A percentile compares a stretch with the other conserved stretches of the same genome.
These are phyloP conservation scores for Blastocystis sp. DNA, from an alignment of 352 stramenopile species.

Conservation along the genomic window DNA sequence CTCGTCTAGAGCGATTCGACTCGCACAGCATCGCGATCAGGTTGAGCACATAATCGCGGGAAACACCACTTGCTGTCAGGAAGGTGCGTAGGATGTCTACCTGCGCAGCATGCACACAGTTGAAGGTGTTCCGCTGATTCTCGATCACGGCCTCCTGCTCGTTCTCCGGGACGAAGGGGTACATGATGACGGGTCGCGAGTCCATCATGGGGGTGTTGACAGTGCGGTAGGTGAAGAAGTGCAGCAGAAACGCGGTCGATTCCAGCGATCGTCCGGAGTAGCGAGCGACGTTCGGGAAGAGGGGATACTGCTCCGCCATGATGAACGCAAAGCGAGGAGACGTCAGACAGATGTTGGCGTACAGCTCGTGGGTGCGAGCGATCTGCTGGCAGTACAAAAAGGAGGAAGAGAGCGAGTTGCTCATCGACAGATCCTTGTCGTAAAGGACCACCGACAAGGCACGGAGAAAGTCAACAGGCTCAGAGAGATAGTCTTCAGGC, in stretches of 20 bases:
- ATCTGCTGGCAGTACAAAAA: not conserved
- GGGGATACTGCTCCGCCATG: not conserved
- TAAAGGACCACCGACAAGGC: not conserved
- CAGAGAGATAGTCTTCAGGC: not conserved
- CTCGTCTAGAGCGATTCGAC: not conserved
- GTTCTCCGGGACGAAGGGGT: not conserved
- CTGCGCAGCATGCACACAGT: not conserved
- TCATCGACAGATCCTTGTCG: not conserved
- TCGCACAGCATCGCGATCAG: not conserved
- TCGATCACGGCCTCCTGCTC: not conserved
- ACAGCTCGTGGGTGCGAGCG: not conserved
- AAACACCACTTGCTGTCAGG: not conserved
- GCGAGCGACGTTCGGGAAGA: not conserved
- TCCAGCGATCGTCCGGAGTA: not conserved
- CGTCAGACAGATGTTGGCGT: not conserved
- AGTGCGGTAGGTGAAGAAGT: constrained; percentile 23
- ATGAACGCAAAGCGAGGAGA: not conserved
- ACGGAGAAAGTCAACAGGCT: not conserved
- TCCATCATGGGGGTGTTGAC: constrained; percentile 7
- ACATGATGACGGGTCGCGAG: not conserved
- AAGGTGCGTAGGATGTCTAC: not conserved
- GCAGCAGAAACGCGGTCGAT: not conserved
- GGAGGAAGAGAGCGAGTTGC: not conserved
- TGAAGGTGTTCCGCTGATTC: not conserved
- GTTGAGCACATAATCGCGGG: constrained; percentile 22